Evolutionary conservation across 2,329 filamentous ascomycete species (phyloP), one percentile per base, ranked within the genome.

Genomic region (Botrytis paeoniae): DNA sequence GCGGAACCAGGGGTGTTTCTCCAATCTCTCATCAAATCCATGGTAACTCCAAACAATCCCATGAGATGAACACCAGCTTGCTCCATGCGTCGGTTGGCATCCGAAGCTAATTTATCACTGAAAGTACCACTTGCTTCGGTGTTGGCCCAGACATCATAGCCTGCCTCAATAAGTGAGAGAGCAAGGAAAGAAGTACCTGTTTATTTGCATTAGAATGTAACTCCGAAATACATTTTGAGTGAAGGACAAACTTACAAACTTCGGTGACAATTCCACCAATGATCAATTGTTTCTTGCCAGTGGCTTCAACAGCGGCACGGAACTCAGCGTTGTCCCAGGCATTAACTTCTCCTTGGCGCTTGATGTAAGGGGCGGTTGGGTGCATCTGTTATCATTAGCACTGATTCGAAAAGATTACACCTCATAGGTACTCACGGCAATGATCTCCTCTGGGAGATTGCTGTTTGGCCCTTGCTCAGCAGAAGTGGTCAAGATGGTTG

Each of bases 271-370:
- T 93, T 12, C 92, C 91, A 4, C 85, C 91, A 25, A 95, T 81
- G 78, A 94, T 92, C 77, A 94, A 84, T 80, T 94, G 92, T 43
- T 85, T 89, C 80, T 89, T 90, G 73, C 87, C 87, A 6, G 90
- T 87, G 2, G 90, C 90, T 75, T 85, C 82, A 74, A 94, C 85
- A 2, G 92, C 91, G 2, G 84, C 84, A 51, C 86, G 86, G 83
- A 94, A 93, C 0, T 92, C 87, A 4, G 85, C 77, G 77, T 93
- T 93, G 79, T 94, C 92, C 92, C 91, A 93, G 4, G 92, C 92
- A 79, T 93, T 88, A 78, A 94, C 91, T 79, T 94, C 90, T 57
- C 92, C 92, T 74, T 91, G 86, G 51, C 92, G 89, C 77, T 86
- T 84, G 79, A 94, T 87, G 18, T 93, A 83, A 0, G 92, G 88